A percentile compares a stretch with the other conserved stretches of the same genome.
These are phyloP conservation scores for Calonectria pteridis DNA, from an alignment of 2,329 filamentous ascomycete genomes.

Conservation along the genomic window DNA sequence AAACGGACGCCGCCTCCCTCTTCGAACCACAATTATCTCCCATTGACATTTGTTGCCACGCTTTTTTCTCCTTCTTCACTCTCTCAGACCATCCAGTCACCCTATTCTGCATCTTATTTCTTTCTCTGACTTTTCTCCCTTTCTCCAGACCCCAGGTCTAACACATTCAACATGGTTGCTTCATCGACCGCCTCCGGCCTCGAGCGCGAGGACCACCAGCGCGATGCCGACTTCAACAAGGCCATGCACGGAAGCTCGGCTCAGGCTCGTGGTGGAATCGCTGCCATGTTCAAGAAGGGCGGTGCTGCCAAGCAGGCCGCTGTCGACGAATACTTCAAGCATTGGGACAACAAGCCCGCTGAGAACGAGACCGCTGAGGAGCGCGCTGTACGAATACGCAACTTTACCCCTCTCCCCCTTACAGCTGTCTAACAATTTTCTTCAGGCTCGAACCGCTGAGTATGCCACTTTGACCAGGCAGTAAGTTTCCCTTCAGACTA, in stretches of 20 bases:
- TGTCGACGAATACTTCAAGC: conserved; percentile 94
- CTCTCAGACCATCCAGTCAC: neutral
- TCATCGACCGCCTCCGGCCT: conserved; percentile 62
- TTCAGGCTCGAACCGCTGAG: conserved; percentile 81
- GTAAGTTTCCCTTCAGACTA: conserved; percentile 62
- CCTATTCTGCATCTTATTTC: conserved; percentile 20
- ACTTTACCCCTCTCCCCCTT: conserved; percentile 31
- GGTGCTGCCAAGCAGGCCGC: conserved; percentile 80
- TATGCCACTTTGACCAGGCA: conserved; percentile 95
- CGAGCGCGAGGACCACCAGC: conserved; percentile 84
- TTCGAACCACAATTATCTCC: conserved; percentile 8
- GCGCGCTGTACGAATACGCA: conserved; percentile 73
- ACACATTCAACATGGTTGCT: conserved; percentile 58
- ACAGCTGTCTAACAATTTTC: conserved; percentile 31
- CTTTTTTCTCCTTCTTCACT: conserved; percentile 8
- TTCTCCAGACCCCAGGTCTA: conserved; percentile 17
- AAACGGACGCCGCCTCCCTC: conserved; percentile 36
- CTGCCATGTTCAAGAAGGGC: conserved; percentile 90
- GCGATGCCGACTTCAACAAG: conserved; percentile 93
- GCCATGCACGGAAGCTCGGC: conserved; percentile 83
- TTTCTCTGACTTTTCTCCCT: conserved; percentile 26
- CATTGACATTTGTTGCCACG: conserved; percentile 29
- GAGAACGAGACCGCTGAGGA: conserved; percentile 85
- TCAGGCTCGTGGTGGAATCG: conserved; percentile 77
- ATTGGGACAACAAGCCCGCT: conserved; percentile 89